These are phyloP conservation scores for Leccinum fuscescens DNA, from an alignment of 1,284 basidiomycete genomes.

Conservation along the genomic window DNA sequence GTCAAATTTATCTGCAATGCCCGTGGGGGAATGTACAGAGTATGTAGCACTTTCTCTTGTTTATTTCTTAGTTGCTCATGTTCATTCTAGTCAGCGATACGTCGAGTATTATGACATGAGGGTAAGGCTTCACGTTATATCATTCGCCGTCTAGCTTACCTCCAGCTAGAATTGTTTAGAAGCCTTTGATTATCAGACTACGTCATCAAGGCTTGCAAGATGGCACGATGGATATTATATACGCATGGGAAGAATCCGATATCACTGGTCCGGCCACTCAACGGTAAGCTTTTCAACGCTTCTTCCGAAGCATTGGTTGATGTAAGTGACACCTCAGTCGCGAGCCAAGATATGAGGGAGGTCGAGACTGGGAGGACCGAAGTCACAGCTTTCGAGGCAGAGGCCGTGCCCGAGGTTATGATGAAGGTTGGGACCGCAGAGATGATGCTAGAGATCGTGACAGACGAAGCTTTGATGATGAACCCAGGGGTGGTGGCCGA, in stretches of 20 bases:
- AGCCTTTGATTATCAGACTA: slow-evolving; percentile 70
- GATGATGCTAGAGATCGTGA: slow-evolving; percentile 49
- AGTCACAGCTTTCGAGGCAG: slow-evolving; percentile 40
- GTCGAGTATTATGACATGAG: slow-evolving; percentile 89
- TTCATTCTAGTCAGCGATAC: slow-evolving; percentile 62
- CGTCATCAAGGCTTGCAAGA: slow-evolving; percentile 78
- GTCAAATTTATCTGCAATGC: slow-evolving; percentile 70
- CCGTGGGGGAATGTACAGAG: slow-evolving; percentile 69
- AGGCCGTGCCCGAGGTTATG: slow-evolving; percentile 35
- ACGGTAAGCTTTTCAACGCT: slow-evolving; percentile 23
- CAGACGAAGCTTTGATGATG: slow-evolving; percentile 46
- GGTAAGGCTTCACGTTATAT: slow-evolving; percentile 41
- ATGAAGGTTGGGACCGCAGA: slow-evolving; percentile 46
- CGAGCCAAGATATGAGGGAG: slow-evolving; percentile 33
- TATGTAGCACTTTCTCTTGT: slow-evolving; percentile 37
- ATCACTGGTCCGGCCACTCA: slow-evolving; percentile 39
- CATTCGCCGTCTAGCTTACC: slow-evolving; percentile 13
- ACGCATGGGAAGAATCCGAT: slow-evolving; percentile 74
- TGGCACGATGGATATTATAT: slow-evolving; percentile 84
- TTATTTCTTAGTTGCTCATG: slow-evolving; percentile 6
- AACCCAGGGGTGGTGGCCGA: slow-evolving; percentile 37
- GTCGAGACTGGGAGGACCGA: slow-evolving; percentile 51
- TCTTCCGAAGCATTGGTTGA: slow-evolving; percentile 9
- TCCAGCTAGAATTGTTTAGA: slow-evolving; percentile 63
- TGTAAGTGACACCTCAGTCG: slow-evolving; percentile 15